Evolutionary conservation across 495 filamentous ascomycete genomes (phyloP).

Genomic region (Hypoxylon fragiforme): DNA sequence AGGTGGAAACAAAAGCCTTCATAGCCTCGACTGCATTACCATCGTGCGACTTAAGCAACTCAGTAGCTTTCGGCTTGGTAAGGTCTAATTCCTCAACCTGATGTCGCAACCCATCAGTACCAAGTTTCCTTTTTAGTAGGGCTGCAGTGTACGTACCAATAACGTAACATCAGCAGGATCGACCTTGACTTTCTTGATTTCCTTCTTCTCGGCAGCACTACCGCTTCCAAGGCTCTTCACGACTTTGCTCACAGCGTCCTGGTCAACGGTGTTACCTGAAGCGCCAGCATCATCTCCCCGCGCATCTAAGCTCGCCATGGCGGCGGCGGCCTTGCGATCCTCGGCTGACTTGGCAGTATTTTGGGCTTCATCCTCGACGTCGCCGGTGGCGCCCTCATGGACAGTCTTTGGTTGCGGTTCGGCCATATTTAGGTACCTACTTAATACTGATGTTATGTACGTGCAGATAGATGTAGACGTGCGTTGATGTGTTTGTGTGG

Average conservation of each 20-base stretch:
- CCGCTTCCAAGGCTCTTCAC: constrained; percentile 68
- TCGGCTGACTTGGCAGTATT: constrained; percentile 72
- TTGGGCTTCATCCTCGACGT: constrained; percentile 63
- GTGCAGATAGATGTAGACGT: too few species aligned
- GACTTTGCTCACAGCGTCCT: constrained; percentile 81
- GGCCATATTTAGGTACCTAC: constrained; percentile 57
- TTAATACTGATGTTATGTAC: too few species aligned
- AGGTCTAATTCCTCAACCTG: constrained; percentile 81
- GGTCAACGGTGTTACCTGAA: constrained; percentile 62
- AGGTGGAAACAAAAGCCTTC: constrained; percentile 51
- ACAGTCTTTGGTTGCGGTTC: constrained; percentile 60
- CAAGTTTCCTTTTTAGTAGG: neutral
- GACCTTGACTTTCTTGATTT: constrained; percentile 54
- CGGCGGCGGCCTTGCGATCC: constrained; percentile 88
- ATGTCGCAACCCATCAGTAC: constrained; percentile 5
- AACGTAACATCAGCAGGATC: constrained; percentile 50
- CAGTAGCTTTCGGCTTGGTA: constrained; percentile 77
- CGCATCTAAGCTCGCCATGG: constrained; percentile 74
- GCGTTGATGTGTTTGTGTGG: too few species aligned
- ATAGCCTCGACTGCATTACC: constrained; percentile 75
- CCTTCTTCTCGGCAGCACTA: constrained; percentile 46
- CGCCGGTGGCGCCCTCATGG: constrained; percentile 61
- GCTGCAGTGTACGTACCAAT: constrained; percentile 35
- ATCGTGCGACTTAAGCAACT: constrained; percentile 77
- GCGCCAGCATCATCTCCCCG: constrained; percentile 57